Conservation (phyloP, 352 stramenopile species). For the Globisporangium orthogonon region DNA sequence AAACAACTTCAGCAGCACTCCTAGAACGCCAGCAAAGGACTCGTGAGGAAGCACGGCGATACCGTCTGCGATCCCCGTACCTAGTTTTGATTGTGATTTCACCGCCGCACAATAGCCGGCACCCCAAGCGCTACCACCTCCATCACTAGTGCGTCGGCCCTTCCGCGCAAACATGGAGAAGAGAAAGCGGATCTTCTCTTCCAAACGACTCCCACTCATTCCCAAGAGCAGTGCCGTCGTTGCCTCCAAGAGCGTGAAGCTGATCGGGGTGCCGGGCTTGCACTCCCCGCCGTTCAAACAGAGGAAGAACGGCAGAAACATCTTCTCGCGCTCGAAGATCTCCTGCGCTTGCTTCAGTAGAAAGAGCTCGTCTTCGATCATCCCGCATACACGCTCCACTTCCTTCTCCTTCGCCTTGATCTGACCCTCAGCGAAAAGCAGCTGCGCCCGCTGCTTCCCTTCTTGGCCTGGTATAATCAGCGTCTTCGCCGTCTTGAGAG, state of each 20-base stretch:
- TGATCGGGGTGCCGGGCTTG: background rate
- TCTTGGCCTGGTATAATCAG: constrained; percentile 39
- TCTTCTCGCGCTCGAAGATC: constrained; percentile 45
- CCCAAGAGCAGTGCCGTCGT: constrained; percentile 49
- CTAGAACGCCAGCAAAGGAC: constrained; percentile 42
- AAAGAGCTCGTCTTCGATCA: constrained; percentile 73
- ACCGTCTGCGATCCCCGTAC: constrained; percentile 4
- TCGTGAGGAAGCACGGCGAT: constrained; percentile 36
- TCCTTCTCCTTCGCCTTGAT: constrained; percentile 57
- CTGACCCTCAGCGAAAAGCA: constrained; percentile 71
- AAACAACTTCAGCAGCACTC: constrained; percentile 44
- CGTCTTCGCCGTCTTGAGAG: constrained; percentile 38
- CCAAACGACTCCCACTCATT: constrained; percentile 30
- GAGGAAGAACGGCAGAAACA: constrained; percentile 60
- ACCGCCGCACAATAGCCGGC: background rate
- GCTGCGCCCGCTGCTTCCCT: constrained; percentile 48
- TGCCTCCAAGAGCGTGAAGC: constrained; percentile 34
- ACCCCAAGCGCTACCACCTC: background rate
- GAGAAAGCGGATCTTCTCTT: constrained; percentile 67
- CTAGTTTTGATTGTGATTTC: background rate
- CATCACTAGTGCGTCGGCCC: background rate
- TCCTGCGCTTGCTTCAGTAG: constrained; percentile 55
- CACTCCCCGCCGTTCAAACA: constrained; percentile 22
- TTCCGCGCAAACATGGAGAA: constrained; percentile 56
- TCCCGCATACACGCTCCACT: constrained; percentile 35